A percentile compares a stretch with the other conserved stretches of the same genome.
These are phyloP conservation scores for Crithidia mellificae DNA, from an alignment of 208 protist species.

Conservation along the genomic window DNA sequence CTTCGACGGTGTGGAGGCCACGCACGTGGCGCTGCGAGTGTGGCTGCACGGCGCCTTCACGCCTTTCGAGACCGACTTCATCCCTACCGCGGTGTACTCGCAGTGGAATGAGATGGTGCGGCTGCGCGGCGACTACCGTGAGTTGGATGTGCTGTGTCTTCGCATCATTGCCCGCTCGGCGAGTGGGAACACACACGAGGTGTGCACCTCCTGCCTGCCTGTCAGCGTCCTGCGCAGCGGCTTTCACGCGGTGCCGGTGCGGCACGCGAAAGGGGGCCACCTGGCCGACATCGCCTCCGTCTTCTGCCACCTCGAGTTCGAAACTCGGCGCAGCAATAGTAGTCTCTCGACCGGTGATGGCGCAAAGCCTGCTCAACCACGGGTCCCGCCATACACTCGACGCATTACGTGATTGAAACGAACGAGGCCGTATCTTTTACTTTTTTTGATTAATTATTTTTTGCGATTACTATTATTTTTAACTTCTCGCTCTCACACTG, in stretches of 20 bases:
- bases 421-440: background rate
- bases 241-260: slow-evolving; percentile 50
- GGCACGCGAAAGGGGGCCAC: slow-evolving; percentile 30
- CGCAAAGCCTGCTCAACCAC: background rate
- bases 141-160: slow-evolving; percentile 53
- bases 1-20: slow-evolving; percentile 29
- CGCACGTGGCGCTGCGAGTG: slow-evolving; percentile 47
- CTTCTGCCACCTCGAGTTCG: slow-evolving; percentile 30
- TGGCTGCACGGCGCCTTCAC: slow-evolving; percentile 38
- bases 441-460: too few species aligned
- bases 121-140: slow-evolving; percentile 31
- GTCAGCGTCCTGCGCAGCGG: slow-evolving; percentile 46
- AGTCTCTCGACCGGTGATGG: background rate
- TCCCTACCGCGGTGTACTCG: slow-evolving; percentile 56
- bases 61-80: slow-evolving; percentile 27
- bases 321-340: background rate
- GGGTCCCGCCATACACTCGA: background rate
- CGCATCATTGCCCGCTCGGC: slow-evolving; percentile 32
- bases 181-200: slow-evolving; percentile 34
- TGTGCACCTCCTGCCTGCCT: slow-evolving; percentile 42
- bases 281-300: slow-evolving; percentile 35
- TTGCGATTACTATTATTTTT: too few species aligned
- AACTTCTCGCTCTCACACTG: too few species aligned
- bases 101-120: slow-evolving; percentile 50
- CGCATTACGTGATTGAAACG: background rate